These are phyloP conservation scores for Diutina pseudorugosa DNA, from an alignment of 1,139 yeast species.

Conservation along the genomic window DNA sequence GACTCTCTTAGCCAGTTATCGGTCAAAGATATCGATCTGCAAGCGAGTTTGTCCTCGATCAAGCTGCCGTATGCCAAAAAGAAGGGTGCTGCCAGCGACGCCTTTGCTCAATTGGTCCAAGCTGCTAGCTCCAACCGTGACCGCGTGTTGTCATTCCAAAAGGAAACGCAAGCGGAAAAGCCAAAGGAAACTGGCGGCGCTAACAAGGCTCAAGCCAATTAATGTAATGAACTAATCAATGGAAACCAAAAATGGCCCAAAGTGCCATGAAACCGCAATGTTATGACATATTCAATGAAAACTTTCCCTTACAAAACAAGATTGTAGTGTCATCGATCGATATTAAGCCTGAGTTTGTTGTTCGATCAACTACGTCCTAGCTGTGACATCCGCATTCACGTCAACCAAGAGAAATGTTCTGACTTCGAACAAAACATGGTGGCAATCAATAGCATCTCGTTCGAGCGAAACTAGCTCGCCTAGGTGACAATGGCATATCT, in stretches of 20 bases:
- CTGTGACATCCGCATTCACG: too few species aligned
- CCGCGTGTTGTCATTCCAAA: slow-evolving; percentile 31
- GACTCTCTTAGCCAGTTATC: neutral
- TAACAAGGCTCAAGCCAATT: neutral
- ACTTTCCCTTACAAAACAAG: too few species aligned
- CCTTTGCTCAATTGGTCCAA: slow-evolving; percentile 64
- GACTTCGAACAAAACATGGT: too few species aligned
- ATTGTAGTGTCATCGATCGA: too few species aligned
- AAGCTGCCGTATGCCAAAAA: slow-evolving; percentile 8
- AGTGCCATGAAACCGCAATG: too few species aligned
- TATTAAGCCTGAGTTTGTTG: too few species aligned
- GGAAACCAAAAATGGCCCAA: too few species aligned
- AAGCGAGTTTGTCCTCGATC: slow-evolving; percentile 11
- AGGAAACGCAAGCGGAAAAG: slow-evolving; percentile 8
- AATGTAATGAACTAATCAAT: neutral
- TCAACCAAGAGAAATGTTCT: too few species aligned
- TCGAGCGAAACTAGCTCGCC: too few species aligned
- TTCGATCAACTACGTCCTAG: too few species aligned
- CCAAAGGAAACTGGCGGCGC: neutral
- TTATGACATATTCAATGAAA: neutral
- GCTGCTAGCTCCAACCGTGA: slow-evolving; percentile 64
- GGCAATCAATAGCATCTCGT: too few species aligned
- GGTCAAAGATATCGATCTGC: slow-evolving; percentile 9
- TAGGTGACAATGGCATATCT: too few species aligned
- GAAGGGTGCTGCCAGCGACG: slow-evolving; percentile 16